Conservation (phyloP, 345 rosid species). For the Boechera retrofracta region DNA sequence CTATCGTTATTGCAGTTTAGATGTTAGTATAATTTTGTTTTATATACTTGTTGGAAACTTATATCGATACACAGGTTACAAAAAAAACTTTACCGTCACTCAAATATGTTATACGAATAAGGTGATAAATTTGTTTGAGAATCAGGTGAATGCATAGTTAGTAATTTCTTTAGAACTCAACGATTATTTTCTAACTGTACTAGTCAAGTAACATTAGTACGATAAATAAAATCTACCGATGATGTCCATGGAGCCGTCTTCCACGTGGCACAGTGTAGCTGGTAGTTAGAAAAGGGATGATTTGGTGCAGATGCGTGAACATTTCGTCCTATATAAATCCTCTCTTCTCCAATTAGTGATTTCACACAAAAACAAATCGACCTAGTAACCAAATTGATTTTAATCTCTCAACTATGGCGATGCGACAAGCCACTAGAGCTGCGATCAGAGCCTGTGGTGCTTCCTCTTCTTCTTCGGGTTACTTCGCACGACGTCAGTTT, state of each 20-base stretch:
- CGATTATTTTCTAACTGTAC: not conserved
- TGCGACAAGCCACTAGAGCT: slow-evolving; percentile 60
- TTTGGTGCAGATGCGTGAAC: slow-evolving; percentile 37
- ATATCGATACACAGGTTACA: no score
- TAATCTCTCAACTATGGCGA: slow-evolving; percentile 50
- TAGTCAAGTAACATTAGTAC: not conserved
- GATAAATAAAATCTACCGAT: not conserved
- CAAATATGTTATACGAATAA: no score
- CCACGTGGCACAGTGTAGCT: slow-evolving; percentile 17
- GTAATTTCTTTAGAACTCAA: not conserved
- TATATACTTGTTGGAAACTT: not conserved
- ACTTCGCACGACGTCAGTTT: slow-evolving; percentile 51
- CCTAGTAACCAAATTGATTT: slow-evolving; percentile 13
- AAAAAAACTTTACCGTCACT: no score
- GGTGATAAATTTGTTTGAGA: not conserved
- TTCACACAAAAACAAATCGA: not conserved
- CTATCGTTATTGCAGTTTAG: not conserved
- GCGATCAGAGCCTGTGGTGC: slow-evolving; percentile 55
- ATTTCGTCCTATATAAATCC: not conserved
- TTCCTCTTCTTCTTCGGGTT: slow-evolving; percentile 49
- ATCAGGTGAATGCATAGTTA: not conserved
- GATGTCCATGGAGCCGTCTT: slow-evolving; percentile 14
- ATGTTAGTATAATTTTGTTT: not conserved
- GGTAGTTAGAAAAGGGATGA: slow-evolving; percentile 10
- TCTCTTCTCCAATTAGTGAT: slow-evolving; percentile 8